These are phyloP conservation scores for Sugiyamaella americana DNA, from an alignment of 805 yeast species.

Conservation along the genomic window DNA sequence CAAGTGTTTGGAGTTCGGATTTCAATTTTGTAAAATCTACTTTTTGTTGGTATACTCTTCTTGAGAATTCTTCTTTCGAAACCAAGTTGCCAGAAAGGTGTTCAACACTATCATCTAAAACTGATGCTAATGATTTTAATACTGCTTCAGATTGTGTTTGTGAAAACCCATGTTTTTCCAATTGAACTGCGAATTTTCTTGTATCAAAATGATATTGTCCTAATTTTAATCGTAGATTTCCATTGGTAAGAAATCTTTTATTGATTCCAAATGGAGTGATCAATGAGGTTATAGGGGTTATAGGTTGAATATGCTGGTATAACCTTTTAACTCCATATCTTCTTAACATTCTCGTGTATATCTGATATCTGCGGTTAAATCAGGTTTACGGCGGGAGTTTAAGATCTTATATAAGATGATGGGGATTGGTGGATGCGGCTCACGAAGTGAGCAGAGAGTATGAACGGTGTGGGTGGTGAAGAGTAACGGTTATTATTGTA, in stretches of 20 bases:
- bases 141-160: conserved; percentile 75
- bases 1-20: conserved; percentile 85
- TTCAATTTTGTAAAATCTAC: conserved; percentile 93
- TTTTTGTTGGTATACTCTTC: conserved; percentile 88
- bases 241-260: background rate
- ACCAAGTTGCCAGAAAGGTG: conserved; percentile 72
- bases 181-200: conserved; percentile 58
- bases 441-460: no score
- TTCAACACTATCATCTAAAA: conserved; percentile 73
- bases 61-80: conserved; percentile 74
- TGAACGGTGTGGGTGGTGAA: no score
- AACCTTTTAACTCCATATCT: no score
- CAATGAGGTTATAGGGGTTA: no score
- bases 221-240: conserved; percentile 8
- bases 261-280: no score
- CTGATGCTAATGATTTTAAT: conserved; percentile 62
- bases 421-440: no score
- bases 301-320: no score
- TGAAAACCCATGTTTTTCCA: conserved; percentile 66
- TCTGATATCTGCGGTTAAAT: no score
- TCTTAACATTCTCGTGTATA: no score
- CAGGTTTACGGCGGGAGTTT: no score
- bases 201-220: conserved; percentile 57
- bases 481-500: no score
- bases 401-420: no score